Percentiles rank a stretch among this genome's conserved stretches.
Conservation (phyloP, 495 filamentous ascomycete species). For the Annulohypoxylon nitens region DNA sequence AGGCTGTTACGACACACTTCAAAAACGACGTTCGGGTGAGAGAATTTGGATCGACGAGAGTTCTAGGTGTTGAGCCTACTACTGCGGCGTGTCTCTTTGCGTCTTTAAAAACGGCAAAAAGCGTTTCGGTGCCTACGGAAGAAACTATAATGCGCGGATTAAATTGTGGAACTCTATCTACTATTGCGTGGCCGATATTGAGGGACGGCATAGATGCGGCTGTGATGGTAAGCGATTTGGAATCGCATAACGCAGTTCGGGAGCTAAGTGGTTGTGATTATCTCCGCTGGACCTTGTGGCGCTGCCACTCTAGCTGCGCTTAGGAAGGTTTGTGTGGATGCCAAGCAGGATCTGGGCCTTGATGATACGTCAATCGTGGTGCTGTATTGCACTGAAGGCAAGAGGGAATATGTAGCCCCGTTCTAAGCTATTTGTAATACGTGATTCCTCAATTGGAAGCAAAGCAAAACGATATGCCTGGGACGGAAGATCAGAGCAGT, state of each 20-base stretch:
- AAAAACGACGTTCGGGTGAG: slow-evolving; percentile 55
- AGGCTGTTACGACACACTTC: slow-evolving; percentile 69
- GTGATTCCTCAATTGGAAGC: too few species aligned
- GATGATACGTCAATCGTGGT: slow-evolving; percentile 65
- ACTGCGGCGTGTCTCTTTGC: slow-evolving; percentile 68
- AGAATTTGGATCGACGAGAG: slow-evolving; percentile 26
- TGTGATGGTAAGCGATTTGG: slow-evolving; percentile 67
- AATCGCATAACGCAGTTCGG: slow-evolving; percentile 65
- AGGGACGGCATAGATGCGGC: slow-evolving; percentile 67
- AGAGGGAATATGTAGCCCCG: slow-evolving; percentile 44
- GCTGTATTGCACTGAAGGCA: slow-evolving; percentile 51
- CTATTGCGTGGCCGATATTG: slow-evolving; percentile 70
- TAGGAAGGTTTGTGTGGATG: slow-evolving; percentile 55
- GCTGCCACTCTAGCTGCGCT: slow-evolving; percentile 71
- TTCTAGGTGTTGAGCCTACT: slow-evolving; percentile 71
- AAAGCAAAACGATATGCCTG: not conserved
- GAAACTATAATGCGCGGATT: slow-evolving; percentile 76
- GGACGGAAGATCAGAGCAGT: not conserved
- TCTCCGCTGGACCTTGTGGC: slow-evolving; percentile 72
- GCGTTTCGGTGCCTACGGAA: slow-evolving; percentile 61
- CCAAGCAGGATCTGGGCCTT: slow-evolving; percentile 51
- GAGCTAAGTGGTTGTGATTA: slow-evolving; percentile 58
- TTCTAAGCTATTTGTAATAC: slow-evolving; percentile 10
- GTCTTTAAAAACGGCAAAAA: slow-evolving; percentile 61
- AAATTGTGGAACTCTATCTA: slow-evolving; percentile 74